Base-by-base conservation (phyloP, 495 filamentous ascomycete genomes). In the Penicillium antarcticum region DNA sequence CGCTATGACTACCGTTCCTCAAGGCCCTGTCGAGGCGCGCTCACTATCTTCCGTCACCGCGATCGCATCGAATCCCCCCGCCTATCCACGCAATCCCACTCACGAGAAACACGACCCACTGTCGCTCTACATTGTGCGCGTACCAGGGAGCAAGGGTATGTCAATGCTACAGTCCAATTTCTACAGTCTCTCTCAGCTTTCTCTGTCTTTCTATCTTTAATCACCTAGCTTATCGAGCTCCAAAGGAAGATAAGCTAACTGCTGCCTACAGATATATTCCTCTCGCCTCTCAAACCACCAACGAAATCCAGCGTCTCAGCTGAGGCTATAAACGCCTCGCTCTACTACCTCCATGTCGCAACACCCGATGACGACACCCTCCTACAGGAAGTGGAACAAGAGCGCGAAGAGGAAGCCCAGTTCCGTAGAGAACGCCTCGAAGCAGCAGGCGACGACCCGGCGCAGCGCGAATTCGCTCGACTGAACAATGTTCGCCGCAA, bases 291-390 rank as follows among this genome's bases (percentile, higher is more conserved):
- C 17, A 92, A 92, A 67, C 94, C 94, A 14, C 82, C 87, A 14
- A 75, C 85, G 14, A 94, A 92, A 65, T 71, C 71, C 2, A 89
- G 89, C 34, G 88, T 97, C 21, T 95, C 88, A 1, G 87, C 82
- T 7, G 85, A 89, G 61, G 92, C 96, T 65, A 86, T 97, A 31
- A 82, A 87, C 41, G 88, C 85, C 55, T 94, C 86, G 10, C 77
- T 98, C 3, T 98, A 97, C 69, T 97, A 92, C 61, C 68, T 96
- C 32, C 94, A 98, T 65, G 75, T 95, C 32, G 79, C 92, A 46
- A 75, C 79, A 0, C 79, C 80, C 13, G 77, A 85, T 9, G 80
- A 86, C 52, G 78, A 82, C 21, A 65, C 69, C 41, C 60, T 80
- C 9, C 71, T 85, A 3, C 63, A 74, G 26, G 67, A 76, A 50